Evolutionary conservation across 768 basidiomycete species (phyloP).

Genomic region (Mycena rebaudengoi): DNA sequence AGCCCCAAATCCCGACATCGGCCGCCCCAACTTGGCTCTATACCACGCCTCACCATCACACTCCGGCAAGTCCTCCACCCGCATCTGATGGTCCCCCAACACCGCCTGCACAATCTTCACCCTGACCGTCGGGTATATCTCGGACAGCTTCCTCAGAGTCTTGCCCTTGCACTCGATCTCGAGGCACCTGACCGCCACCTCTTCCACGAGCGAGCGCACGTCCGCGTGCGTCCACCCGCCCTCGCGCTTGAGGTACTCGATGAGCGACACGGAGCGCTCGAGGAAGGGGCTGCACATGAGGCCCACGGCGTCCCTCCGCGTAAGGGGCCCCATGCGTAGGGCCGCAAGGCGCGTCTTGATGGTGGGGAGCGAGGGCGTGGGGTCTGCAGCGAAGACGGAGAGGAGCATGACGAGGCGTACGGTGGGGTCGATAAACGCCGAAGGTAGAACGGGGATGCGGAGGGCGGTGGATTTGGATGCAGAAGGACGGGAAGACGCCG

Average conservation of each 20-base stretch:
- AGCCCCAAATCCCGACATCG: too few species aligned
- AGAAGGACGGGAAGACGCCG: background rate
- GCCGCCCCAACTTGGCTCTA: too few species aligned
- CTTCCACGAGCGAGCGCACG: conserved; percentile 57
- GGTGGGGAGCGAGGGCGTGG: conserved; percentile 31
- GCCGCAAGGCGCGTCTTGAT: conserved; percentile 62
- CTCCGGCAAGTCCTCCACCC: conserved; percentile 63
- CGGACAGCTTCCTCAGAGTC: conserved; percentile 66
- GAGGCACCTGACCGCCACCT: conserved; percentile 68
- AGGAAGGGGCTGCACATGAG: conserved; percentile 76
- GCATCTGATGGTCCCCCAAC: conserved; percentile 58
- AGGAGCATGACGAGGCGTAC: conserved; percentile 81
- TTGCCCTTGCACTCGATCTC: conserved; percentile 75
- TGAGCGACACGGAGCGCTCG: conserved; percentile 59
- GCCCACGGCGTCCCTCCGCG: conserved; percentile 64
- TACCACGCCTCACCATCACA: too few species aligned
- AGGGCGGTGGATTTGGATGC: background rate
- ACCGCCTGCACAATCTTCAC: conserved; percentile 54
- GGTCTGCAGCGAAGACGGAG: conserved; percentile 59
- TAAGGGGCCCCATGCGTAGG: conserved; percentile 64
- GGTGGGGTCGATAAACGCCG: conserved; percentile 49
- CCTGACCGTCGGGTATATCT: conserved; percentile 53
- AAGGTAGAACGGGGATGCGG: background rate
- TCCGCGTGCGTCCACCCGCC: conserved; percentile 42
- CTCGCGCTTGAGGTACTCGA: conserved; percentile 57